Evolutionary conservation across 768 basidiomycete species (phyloP).

Genomic region (Leccinum boreale): DNA sequence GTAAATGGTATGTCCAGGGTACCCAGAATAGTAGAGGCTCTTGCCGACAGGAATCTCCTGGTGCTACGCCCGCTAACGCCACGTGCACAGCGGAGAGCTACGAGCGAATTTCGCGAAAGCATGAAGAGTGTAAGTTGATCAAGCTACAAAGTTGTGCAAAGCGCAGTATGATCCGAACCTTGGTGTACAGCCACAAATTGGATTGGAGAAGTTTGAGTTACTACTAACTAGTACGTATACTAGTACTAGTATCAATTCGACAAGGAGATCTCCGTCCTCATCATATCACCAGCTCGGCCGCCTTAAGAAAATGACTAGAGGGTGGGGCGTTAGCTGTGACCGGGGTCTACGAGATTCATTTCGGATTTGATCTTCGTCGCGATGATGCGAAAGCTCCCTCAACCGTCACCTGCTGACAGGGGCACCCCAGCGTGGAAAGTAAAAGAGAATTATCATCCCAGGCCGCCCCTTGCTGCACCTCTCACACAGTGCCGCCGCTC

Average conservation of each 20-base stretch:
- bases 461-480: slow-evolving; percentile 14
- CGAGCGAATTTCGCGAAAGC: slow-evolving; percentile 21
- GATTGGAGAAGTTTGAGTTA: background rate
- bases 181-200: slow-evolving; percentile 20
- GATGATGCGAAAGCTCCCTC: slow-evolving; percentile 20
- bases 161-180: slow-evolving; percentile 7
- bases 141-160: background rate
- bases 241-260: background rate
- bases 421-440: slow-evolving; percentile 30
- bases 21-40: slow-evolving; percentile 66
- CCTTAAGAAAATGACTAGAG: background rate
- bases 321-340: slow-evolving; percentile 3
- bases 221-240: too few relatives aligned
- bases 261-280: background rate
- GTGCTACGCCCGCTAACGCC: slow-evolving; percentile 18
- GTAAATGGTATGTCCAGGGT: slow-evolving; percentile 56
- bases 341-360: slow-evolving; percentile 17
- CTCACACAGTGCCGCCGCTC: slow-evolving; percentile 8
- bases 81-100: slow-evolving; percentile 8
- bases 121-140: slow-evolving; percentile 9
- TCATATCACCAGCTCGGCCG: background rate
- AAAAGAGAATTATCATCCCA: slow-evolving; percentile 11
- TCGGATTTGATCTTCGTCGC: slow-evolving; percentile 25
- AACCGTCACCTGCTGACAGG: slow-evolving; percentile 22
- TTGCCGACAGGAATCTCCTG: slow-evolving; percentile 47